Conservation (phyloP, 306 rosid genomes). For the Acacia confusa region DNA sequence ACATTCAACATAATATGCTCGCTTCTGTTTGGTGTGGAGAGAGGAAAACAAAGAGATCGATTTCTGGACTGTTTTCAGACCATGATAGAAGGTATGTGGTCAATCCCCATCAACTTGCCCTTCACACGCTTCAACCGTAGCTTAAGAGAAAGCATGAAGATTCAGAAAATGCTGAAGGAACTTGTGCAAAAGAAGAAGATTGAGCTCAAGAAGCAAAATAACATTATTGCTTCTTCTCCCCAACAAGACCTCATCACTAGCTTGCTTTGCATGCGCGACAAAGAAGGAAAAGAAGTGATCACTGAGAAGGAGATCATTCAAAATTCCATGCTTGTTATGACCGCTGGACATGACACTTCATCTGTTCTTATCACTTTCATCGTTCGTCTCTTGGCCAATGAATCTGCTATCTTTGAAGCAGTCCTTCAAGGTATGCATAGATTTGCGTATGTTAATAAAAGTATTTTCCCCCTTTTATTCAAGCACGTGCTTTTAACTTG, state of each 20-base stretch:
- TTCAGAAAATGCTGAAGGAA: conserved; percentile 47
- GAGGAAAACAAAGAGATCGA: conserved; percentile 54
- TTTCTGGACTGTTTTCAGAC: conserved; percentile 40
- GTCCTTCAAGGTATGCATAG: conserved; percentile 64
- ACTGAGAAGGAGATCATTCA: conserved; percentile 68
- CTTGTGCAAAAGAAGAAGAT: conserved; percentile 47
- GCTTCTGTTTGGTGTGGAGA: conserved; percentile 65
- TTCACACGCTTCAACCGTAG: conserved; percentile 68
- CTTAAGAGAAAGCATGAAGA: conserved; percentile 55
- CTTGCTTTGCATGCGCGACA: conserved; percentile 53
- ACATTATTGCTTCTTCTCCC: conserved; percentile 32
- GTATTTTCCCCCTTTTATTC: not conserved
- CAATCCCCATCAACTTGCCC: conserved; percentile 66
- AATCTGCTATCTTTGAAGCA: conserved; percentile 51
- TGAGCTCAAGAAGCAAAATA: conserved; percentile 31
- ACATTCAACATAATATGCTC: conserved; percentile 73
- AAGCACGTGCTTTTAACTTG: not conserved
- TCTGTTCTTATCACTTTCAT: conserved; percentile 62
- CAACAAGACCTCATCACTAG: conserved; percentile 62
- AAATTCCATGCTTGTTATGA: conserved; percentile 60
- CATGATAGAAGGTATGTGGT: conserved; percentile 64
- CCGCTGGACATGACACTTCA: conserved; percentile 77
- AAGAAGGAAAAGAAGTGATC: conserved; percentile 38
- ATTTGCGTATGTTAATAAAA: not conserved
- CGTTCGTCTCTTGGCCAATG: conserved; percentile 47